Evolutionary conservation across 176 grass and related monocot genomes (phyloP), one percentile per base, ranked within the genome.

Genomic region (Avena sativa): DNA sequence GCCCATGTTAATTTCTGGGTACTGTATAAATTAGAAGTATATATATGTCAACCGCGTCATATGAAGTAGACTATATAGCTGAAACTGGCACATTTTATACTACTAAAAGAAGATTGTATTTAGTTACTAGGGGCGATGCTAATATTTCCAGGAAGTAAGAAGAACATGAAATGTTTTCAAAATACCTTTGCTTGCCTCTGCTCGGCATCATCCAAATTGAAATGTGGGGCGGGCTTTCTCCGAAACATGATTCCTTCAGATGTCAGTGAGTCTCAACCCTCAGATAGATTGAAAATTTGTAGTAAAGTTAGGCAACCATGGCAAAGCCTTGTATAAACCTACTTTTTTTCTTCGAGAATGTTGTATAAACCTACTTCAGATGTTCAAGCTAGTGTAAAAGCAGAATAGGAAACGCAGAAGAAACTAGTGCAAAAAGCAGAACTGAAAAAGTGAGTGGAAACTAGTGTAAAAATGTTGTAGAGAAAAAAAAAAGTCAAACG

Each of bases 161-260:
- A 82, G 25, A 17, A 77, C 11, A 80, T 59, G 61, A 51, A 4
- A 5, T 43, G 20, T 60, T 74, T 78, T 60, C 0, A 72, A 43
- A 58, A 10, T 92, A 92, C 95, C 92, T 94, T 94, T 80, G 84
- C 88, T 71, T 94, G 78, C 71, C 88, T 74, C 66, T 83, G 83
- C 36, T 92, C 81, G 38, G 38, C 81, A 52, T 89, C 74, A 67
- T 55, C 79, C 56, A 43, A 71, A 59, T 82, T 80, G 25, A 84
- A 83, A 77, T 83, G 86, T 76, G 82, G 74, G 47, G 30, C 10
- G 4, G 91, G 84, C 80, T 91, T 94, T 68, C 80, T 91, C 74
- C 95, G 52, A 80, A 94, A 94, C 95, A 97, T 97, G 85, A 55
- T 87, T 83, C 58, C 73, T 85, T 85, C 8, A 79, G 61, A 71